Evolutionary conservation across 2,329 filamentous ascomycete species (phyloP).

Genomic region (Calonectria pauciramosa): DNA sequence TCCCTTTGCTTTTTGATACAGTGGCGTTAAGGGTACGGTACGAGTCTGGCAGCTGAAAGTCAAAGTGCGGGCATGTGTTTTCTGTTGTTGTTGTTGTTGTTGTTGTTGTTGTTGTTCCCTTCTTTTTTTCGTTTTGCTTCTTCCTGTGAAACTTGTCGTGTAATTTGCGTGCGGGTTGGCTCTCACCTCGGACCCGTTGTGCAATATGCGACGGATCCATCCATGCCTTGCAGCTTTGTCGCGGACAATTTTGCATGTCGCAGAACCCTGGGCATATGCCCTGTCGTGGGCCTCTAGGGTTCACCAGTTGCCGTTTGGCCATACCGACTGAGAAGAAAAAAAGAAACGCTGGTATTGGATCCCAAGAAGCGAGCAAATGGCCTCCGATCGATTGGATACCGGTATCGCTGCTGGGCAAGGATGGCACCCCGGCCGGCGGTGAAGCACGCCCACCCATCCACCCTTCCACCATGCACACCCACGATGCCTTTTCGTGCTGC

Average conservation of each 20-base stretch:
- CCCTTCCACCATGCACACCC: not conserved
- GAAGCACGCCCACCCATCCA: slow-evolving; percentile 18
- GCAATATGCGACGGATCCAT: not conserved
- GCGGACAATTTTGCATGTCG: slow-evolving; percentile 11
- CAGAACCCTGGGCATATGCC: not conserved
- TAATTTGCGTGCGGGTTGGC: not conserved
- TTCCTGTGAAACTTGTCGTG: not conserved
- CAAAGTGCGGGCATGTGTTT: not conserved
- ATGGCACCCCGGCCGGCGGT: slow-evolving; percentile 22
- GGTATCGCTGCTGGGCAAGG: slow-evolving; percentile 13
- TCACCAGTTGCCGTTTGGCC: slow-evolving; percentile 11
- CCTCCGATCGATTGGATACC: slow-evolving; percentile 26
- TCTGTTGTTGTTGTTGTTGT: not conserved
- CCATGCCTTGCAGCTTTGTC: slow-evolving; percentile 23
- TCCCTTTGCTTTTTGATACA: not conserved
- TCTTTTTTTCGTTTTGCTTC: not conserved
- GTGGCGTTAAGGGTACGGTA: not conserved
- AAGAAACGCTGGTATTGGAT: slow-evolving; percentile 12
- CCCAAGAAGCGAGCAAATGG: slow-evolving; percentile 16
- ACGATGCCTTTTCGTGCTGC: slow-evolving; percentile 22
- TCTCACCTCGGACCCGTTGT: slow-evolving; percentile 18
- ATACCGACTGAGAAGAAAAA: slow-evolving; percentile 16
- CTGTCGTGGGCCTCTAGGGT: slow-evolving; percentile 3
- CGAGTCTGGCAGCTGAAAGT: not conserved
- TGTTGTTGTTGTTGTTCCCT: no score